These are phyloP conservation scores for Calonectria pauciramosa DNA, from an alignment of 2,329 filamentous ascomycete genomes.

Conservation along the genomic window DNA sequence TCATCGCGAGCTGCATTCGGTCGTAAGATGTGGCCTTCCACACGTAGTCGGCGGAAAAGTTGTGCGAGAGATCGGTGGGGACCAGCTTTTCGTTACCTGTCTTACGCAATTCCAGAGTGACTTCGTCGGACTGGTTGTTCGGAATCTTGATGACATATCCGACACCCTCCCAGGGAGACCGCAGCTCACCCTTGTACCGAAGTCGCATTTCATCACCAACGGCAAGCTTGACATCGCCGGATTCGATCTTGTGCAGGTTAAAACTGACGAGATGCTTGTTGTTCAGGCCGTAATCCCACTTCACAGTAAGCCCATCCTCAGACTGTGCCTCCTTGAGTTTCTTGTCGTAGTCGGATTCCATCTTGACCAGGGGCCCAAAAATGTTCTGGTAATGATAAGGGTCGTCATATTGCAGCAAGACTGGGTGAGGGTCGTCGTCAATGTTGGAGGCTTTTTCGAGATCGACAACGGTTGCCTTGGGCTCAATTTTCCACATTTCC, in stretches of 20 bases:
- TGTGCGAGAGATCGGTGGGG: constrained; percentile 95
- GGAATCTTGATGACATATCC: constrained; percentile 99
- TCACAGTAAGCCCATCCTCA: constrained; percentile 93
- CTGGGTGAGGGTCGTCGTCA: constrained; percentile 94
- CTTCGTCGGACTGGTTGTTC: constrained; percentile 98
- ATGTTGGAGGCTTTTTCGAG: constrained; percentile 92
- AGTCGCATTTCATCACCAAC: constrained; percentile 99
- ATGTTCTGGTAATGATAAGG: constrained; percentile 99
- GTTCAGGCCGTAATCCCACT: constrained; percentile 96
- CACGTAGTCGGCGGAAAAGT: constrained; percentile 98
- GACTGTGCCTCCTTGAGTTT: constrained; percentile 99
- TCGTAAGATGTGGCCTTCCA: constrained; percentile 99
- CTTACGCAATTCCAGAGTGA: constrained; percentile 93
- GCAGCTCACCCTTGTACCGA: constrained; percentile 94
- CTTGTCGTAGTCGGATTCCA: constrained; percentile 98
- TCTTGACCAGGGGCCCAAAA: constrained; percentile 97
- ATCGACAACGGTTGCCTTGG: constrained; percentile 88
- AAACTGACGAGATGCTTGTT: constrained; percentile 98
- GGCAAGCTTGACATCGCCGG: constrained; percentile 96
- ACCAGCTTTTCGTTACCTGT: constrained; percentile 97
- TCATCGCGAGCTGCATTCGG: constrained; percentile 99
- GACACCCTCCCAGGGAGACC: constrained; percentile 94
- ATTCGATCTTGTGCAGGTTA: constrained; percentile 94
- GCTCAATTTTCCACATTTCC: constrained; percentile 98
- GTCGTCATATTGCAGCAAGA: constrained; percentile 94